phyloP scores from a whole-genome alignment of 805 yeast species.

The Barnettozyma sp. region DNA sequence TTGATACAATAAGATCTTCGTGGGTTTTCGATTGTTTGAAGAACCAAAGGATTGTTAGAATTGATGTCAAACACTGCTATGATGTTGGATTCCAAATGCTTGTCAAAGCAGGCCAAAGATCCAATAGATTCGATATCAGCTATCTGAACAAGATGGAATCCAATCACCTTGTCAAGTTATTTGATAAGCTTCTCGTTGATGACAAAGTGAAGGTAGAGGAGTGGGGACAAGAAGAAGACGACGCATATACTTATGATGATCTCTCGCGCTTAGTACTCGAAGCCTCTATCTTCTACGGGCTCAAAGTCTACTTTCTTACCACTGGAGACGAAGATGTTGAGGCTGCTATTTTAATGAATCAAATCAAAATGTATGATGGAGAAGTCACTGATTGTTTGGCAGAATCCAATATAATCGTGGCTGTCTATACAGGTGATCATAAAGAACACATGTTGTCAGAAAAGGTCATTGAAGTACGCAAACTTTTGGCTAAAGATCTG shows the following conservation, averaged over 20 bases:
- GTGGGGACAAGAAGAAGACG: slow-evolving; percentile 7
- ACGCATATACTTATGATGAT: slow-evolving; percentile 9
- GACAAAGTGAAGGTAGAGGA: not conserved
- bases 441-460: too few relatives aligned
- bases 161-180: slow-evolving; percentile 4
- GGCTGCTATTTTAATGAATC: slow-evolving; percentile 11
- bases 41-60: slow-evolving; percentile 33
- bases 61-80: slow-evolving; percentile 59
- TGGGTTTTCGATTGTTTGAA: slow-evolving; percentile 70
- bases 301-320: slow-evolving; percentile 29
- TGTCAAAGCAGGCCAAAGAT: slow-evolving; percentile 27
- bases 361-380: slow-evolving; percentile 42
- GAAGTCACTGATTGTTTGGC: slow-evolving; percentile 24
- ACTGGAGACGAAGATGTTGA: slow-evolving; percentile 8
- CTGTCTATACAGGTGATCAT: slow-evolving; percentile 18
- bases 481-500: slow-evolving; percentile 7
- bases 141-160: slow-evolving; percentile 28
- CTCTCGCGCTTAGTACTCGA: slow-evolving; percentile 9
- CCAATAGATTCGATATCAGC: slow-evolving; percentile 63
- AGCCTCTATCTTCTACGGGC: slow-evolving; percentile 30
- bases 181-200: not conserved
- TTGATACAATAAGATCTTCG: slow-evolving; percentile 54
- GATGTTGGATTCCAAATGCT: slow-evolving; percentile 30
- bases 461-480: slow-evolving; percentile 9
- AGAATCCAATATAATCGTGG: slow-evolving; percentile 36